Base-by-base conservation (phyloP, 768 basidiomycete genomes). In the Boletus rufocinnamomeus region DNA sequence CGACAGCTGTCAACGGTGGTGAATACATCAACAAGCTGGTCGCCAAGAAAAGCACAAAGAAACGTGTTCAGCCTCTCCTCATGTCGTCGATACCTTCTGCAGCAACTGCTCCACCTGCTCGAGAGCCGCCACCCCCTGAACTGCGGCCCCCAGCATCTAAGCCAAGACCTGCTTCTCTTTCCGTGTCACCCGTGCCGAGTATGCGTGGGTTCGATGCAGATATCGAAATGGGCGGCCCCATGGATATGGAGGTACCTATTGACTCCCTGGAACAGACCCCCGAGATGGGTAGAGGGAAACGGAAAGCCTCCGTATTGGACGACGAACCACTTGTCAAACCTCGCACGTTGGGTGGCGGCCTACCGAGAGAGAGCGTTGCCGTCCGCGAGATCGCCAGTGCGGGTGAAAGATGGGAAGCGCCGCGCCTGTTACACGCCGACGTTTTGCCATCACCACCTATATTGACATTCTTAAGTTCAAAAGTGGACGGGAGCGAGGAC, bases 1-100 rank as follows among this genome's bases (percentile, higher is more conserved):
- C 56, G 23, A 60, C 65, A 17, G 72, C 71, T 52, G 72, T 73
- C 50, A 76, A 75, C 53, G 75, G 77, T 2, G 83, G 80, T 17
- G 88, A 89, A 70, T 77, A 81, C 48, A 81, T 91, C 46, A 89
- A 91, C 63, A 82, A 83, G 58, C 80, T 92, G 14, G 84, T 91
- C 9, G 89, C 89, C 50, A 90, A 91, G 70, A 82, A 89, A 55
- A 84, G 79, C 52, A 80, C 76, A 2, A 89, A 90, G 75, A 89
- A 88, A 70, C 82, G 89, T 50, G 78, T 80, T n/a, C 80, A 80
- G 60, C 80, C 82, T 27, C 69, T 75, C 23, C 74, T 76, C 63
- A 63, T 77, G 49, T 73, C 72, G 13, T 61, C 69, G 6, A 69
- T 76, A 52, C 79, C 79, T 28, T 78, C 79, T 46, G 70, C 71